These are phyloP conservation scores for Allomyces macrogynus DNA, from an alignment of 192 early-diverging fungal genomes.

Conservation along the genomic window DNA sequence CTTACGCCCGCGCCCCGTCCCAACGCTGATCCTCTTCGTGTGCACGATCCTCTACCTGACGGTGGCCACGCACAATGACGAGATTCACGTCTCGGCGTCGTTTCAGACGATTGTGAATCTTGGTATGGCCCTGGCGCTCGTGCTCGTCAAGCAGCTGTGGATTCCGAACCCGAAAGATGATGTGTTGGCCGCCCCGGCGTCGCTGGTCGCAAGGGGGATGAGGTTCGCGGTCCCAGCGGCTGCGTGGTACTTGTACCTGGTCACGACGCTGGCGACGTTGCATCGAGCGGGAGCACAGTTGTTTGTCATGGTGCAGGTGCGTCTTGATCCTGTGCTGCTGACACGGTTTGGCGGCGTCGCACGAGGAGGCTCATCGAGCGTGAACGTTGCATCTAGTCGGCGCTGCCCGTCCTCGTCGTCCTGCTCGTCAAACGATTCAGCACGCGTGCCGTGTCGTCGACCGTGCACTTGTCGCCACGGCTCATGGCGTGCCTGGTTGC, in stretches of 20 bases:
- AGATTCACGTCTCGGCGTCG: background rate
- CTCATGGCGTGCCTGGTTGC: background rate
- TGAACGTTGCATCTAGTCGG: background rate
- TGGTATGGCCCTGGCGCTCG: background rate
- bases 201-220: background rate
- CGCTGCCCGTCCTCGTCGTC: background rate
- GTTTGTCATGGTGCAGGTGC: no score
- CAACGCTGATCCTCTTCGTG: background rate
- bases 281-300: no score
- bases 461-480: background rate
- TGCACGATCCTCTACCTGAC: background rate
- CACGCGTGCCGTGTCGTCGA: background rate
- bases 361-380: no score
- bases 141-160: background rate
- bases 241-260: background rate
- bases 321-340: no score
- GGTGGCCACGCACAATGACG: background rate
- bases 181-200: background rate
- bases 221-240: background rate
- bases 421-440: background rate
- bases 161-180: background rate
- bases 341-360: no score
- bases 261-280: background rate
- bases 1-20: background rate
- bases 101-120: background rate